Evolutionary conservation across 2,329 filamentous ascomycete genomes (phyloP).

Genomic region (Fusarium subtropicale): DNA sequence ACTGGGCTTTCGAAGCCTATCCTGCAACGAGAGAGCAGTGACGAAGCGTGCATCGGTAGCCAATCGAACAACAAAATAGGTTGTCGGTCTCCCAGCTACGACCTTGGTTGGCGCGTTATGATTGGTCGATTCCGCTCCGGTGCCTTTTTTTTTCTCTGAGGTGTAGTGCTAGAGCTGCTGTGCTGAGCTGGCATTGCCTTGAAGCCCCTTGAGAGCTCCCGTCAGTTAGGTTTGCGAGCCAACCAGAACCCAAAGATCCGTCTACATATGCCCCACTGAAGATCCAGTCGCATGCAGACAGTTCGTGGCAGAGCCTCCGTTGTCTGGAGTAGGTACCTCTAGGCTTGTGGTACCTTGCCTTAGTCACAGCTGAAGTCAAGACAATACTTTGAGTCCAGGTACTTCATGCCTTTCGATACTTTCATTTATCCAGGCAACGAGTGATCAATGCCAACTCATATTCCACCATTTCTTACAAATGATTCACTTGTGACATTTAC

Average conservation of each 20-base stretch:
- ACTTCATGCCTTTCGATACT: conserved; percentile 28
- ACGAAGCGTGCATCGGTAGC: conserved; percentile 47
- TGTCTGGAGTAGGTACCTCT: conserved; percentile 31
- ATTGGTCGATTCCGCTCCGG: conserved; percentile 28
- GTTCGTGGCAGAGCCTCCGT: conserved; percentile 36
- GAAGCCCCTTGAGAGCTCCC: conserved; percentile 31
- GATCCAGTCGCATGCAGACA: conserved; percentile 32
- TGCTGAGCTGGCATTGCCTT: conserved; percentile 44
- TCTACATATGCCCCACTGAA: conserved; percentile 20
- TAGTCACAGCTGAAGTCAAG: conserved; percentile 26
- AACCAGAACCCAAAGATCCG: conserved; percentile 27
- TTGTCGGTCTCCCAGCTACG: conserved; percentile 40
- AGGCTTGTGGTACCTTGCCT: conserved; percentile 39
- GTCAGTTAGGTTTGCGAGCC: conserved; percentile 22
- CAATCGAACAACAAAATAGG: conserved; percentile 45
- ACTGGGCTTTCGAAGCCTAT: conserved; percentile 31
- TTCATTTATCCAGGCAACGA: conserved; percentile 3
- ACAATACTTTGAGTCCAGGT: conserved; percentile 4
- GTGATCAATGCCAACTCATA: background rate
- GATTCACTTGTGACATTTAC: background rate
- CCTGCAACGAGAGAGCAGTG: conserved; percentile 35
- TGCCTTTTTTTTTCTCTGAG: conserved; percentile 16
- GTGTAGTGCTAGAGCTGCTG: conserved; percentile 35
- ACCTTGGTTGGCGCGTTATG: conserved; percentile 28
- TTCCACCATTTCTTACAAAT: background rate